Conservation (phyloP, 2,329 filamentous ascomycete species). For the Exophiala xenobiotica region DNA sequence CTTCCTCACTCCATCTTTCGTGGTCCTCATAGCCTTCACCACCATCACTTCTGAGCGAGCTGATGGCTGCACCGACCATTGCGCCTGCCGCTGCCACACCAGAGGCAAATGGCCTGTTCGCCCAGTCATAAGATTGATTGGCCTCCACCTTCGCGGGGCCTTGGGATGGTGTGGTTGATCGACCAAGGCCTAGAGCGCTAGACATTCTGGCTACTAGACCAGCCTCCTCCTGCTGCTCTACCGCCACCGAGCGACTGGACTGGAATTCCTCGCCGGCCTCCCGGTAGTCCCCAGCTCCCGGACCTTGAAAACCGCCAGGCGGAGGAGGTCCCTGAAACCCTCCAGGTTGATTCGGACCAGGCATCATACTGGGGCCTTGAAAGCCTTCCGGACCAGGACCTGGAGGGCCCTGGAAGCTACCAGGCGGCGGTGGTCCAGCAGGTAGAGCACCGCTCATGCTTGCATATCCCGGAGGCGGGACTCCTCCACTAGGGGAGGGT, state of each 20-base stretch:
- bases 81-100: constrained; percentile 81
- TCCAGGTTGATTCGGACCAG: constrained; percentile 32
- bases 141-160: constrained; percentile 35
- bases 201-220: constrained; percentile 76
- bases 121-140: constrained; percentile 84
- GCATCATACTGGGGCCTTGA: constrained; percentile 12
- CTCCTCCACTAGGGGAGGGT: constrained; percentile 53
- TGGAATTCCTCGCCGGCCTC: constrained; percentile 36
- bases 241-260: constrained; percentile 32
- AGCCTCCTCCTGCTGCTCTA: constrained; percentile 45
- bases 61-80: constrained; percentile 76
- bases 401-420: constrained; percentile 23
- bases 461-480: constrained; percentile 48
- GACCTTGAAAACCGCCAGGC: constrained; percentile 32
- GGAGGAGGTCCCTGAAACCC: constrained; percentile 31
- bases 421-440: constrained; percentile 36
- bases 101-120: constrained; percentile 75
- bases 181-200: constrained; percentile 58
- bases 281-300: constrained; percentile 30
- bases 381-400: constrained; percentile 23
- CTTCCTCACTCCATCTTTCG: constrained; percentile 89
- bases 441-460: constrained; percentile 32
- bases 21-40: constrained; percentile 78
- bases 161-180: constrained; percentile 67
- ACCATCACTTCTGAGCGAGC: constrained; percentile 81